phyloP scores from a whole-genome alignment of 257 asterid genomes.

The Pogostemon cablin region DNA sequence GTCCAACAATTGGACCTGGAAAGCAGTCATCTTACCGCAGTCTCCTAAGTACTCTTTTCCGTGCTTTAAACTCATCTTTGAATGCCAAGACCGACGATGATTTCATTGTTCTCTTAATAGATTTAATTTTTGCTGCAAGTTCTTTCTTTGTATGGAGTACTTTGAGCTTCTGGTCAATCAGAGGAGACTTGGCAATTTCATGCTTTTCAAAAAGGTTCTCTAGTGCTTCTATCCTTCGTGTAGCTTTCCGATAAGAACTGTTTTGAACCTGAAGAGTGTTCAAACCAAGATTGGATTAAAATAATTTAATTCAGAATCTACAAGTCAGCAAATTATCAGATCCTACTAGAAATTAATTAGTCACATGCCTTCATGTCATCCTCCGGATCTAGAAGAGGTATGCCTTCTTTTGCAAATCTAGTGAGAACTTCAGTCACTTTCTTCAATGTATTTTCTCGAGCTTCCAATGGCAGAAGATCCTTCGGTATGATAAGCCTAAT shows the following conservation, averaged over 20 bases:
- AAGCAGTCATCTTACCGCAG: slow-evolving; percentile 60
- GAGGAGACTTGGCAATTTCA: slow-evolving; percentile 80
- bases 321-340: not conserved
- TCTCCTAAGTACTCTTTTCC: slow-evolving; percentile 92
- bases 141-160: slow-evolving; percentile 85
- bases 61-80: slow-evolving; percentile 95
- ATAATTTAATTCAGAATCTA: slow-evolving; percentile 12
- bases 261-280: slow-evolving; percentile 71
- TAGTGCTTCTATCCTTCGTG: slow-evolving; percentile 84
- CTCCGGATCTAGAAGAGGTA: slow-evolving; percentile 88
- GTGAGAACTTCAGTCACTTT: slow-evolving; percentile 77
- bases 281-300: slow-evolving; percentile 28
- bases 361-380: slow-evolving; percentile 90
- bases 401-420: slow-evolving; percentile 79
- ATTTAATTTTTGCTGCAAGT: slow-evolving; percentile 72
- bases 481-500: slow-evolving; percentile 75
- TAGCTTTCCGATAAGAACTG: slow-evolving; percentile 77
- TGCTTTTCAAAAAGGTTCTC: slow-evolving; percentile 90
- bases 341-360: slow-evolving; percentile 1
- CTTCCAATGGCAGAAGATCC: slow-evolving; percentile 84
- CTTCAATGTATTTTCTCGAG: slow-evolving; percentile 91
- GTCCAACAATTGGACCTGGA: slow-evolving; percentile 21
- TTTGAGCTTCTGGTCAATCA: slow-evolving; percentile 85
- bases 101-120: slow-evolving; percentile 76
- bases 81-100: slow-evolving; percentile 86